These are phyloP conservation scores for Samsoniella hepiali DNA, from an alignment of 2,329 filamentous ascomycete species.

Conservation along the genomic window DNA sequence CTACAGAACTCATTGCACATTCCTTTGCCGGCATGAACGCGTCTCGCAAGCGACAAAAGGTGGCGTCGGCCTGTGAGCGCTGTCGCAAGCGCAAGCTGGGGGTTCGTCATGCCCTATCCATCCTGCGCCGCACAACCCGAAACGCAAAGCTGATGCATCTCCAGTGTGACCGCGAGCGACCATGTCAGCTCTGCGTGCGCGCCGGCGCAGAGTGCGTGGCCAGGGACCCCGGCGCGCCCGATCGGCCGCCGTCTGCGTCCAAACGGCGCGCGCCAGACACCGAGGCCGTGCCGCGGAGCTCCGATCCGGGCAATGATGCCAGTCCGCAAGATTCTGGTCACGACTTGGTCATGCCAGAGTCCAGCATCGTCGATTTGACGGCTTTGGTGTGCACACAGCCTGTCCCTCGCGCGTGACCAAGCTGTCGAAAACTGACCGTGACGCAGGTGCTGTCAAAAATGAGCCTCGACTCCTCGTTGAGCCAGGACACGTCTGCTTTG, in stretches of 20 bases:
- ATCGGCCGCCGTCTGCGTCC: background rate
- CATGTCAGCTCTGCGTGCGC: conserved; percentile 18
- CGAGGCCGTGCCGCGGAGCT: background rate
- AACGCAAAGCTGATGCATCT: background rate
- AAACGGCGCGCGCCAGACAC: background rate
- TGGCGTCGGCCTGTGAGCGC: conserved; percentile 15
- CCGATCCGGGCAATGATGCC: background rate
- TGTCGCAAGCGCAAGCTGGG: conserved; percentile 17
- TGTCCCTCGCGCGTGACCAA: background rate
- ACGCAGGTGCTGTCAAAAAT: conserved; percentile 11
- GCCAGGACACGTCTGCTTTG: conserved; percentile 17
- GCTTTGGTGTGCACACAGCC: background rate
- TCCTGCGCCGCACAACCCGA: too few species aligned
- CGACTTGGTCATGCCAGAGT: conserved; percentile 11
- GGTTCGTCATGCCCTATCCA: background rate
- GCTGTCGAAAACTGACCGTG: background rate
- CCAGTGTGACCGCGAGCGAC: conserved; percentile 16
- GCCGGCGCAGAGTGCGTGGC: conserved; percentile 17
- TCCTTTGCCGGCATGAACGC: conserved; percentile 3
- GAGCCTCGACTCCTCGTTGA: conserved; percentile 1
- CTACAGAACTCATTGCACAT: background rate
- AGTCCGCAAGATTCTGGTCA: background rate
- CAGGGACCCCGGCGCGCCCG: background rate
- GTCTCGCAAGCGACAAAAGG: conserved; percentile 18
- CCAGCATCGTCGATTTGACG: conserved; percentile 16